A percentile compares a stretch with the other conserved stretches of the same genome.
phyloP scores from a whole-genome alignment of 2,329 filamentous ascomycete species.

The Ustilaginoidea virens region DNA sequence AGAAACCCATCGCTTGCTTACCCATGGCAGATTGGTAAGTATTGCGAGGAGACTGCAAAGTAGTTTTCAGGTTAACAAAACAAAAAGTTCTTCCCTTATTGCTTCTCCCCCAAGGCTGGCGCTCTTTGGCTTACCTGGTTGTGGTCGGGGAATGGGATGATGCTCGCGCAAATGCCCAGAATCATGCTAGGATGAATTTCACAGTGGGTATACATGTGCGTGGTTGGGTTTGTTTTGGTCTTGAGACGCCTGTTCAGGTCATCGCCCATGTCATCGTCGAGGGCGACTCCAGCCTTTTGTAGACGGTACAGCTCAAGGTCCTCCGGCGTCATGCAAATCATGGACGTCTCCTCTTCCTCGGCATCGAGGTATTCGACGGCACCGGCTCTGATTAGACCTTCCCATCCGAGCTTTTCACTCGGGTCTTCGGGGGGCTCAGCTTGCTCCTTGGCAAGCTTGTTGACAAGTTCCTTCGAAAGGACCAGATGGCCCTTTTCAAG shows the following conservation, averaged over 20 bases:
- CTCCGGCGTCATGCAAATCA: conserved; percentile 98
- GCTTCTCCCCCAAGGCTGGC: neutral
- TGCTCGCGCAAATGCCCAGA: conserved; percentile 92
- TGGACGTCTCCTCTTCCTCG: conserved; percentile 94
- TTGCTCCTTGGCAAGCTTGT: conserved; percentile 61
- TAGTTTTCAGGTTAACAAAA: too few species aligned
- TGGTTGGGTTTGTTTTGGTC: conserved; percentile 71
- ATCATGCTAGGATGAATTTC: conserved; percentile 99
- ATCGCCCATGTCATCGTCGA: conserved; percentile 43
- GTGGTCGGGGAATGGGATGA: conserved; percentile 98
- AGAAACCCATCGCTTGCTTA: conserved; percentile 99
- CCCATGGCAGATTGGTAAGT: conserved; percentile 99
- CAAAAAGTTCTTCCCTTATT: too few species aligned
- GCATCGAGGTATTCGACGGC: conserved; percentile 94
- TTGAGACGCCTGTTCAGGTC: conserved; percentile 80
- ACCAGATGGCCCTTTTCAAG: conserved; percentile 53
- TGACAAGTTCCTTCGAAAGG: conserved; percentile 66
- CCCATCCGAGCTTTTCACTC: conserved; percentile 64
- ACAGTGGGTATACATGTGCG: conserved; percentile 92
- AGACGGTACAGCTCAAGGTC: conserved; percentile 69
- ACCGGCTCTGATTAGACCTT: conserved; percentile 67
- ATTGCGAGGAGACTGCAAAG: conserved; percentile 73
- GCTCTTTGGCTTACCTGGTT: conserved; percentile 49
- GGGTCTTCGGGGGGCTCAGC: conserved; percentile 46
- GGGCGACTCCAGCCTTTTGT: conserved; percentile 48